phyloP scores from a whole-genome alignment of 306 rosid genomes.

The Geum urbanum region DNA sequence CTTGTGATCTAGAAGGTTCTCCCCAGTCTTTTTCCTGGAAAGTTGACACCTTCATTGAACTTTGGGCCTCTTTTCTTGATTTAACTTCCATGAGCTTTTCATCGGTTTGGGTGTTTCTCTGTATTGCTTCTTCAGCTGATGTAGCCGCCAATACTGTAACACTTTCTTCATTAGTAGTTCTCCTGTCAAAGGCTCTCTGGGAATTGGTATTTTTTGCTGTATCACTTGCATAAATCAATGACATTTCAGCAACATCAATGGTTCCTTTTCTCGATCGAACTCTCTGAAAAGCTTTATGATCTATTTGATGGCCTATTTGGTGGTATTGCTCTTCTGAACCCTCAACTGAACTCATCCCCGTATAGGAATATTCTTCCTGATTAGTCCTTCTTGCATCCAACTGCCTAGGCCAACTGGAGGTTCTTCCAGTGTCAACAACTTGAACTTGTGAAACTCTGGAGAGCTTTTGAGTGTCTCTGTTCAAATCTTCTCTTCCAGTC shows the following conservation, averaged over 20 bases:
- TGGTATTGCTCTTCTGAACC: conserved; percentile 36
- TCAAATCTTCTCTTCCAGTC: conserved; percentile 29
- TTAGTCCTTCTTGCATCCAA: conserved; percentile 33
- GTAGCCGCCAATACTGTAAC: conserved; percentile 32
- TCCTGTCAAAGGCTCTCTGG: conserved; percentile 34
- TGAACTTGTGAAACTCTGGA: conserved; percentile 34
- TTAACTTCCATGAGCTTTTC: conserved; percentile 36
- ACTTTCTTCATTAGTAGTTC: conserved; percentile 36
- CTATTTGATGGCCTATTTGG: conserved; percentile 38
- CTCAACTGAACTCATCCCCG: conserved; percentile 35
- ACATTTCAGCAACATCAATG: conserved; percentile 29
- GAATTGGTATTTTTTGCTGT: conserved; percentile 37
- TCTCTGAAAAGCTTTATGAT: conserved; percentile 40
- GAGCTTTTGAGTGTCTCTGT: conserved; percentile 35
- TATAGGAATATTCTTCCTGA: conserved; percentile 32
- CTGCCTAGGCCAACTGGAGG: conserved; percentile 27
- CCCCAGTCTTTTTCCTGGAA: conserved; percentile 26
- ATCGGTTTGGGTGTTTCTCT: conserved; percentile 45
- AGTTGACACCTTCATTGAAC: conserved; percentile 14
- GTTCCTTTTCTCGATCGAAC: conserved; percentile 44
- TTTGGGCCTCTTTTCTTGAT: conserved; percentile 32
- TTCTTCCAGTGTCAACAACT: conserved; percentile 37
- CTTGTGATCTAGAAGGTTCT: conserved; percentile 39
- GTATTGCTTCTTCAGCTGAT: conserved; percentile 38
- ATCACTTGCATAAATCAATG: conserved; percentile 38